Evolutionary conservation across 768 basidiomycete genomes (phyloP).

Genomic region (Suillus fuscotomentosus): DNA sequence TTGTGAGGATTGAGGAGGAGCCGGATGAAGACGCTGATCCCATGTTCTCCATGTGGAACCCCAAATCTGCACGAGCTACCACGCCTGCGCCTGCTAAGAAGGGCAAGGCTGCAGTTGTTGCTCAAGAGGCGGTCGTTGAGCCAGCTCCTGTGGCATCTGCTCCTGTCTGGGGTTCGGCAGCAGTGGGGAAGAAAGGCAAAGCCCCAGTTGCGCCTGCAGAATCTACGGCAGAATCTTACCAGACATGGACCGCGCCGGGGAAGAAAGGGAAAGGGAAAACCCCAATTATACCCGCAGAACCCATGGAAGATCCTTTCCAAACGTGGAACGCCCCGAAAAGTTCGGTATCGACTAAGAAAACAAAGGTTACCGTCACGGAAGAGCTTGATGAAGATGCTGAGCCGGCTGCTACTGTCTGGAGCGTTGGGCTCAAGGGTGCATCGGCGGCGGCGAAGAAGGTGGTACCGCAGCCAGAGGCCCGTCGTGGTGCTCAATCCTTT

Average conservation of each 20-base stretch:
- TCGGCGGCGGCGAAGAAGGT: conserved; percentile 13
- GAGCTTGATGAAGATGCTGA: conserved; percentile 19
- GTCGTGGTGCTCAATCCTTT: conserved; percentile 7
- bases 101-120: neutral
- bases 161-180: conserved; percentile 8
- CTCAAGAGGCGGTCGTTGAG: conserved; percentile 16
- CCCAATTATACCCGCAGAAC: neutral
- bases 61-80: neutral
- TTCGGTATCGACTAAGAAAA: neutral
- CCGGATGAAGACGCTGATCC: conserved; percentile 25
- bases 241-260: conserved; percentile 1
- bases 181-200: conserved; percentile 19
- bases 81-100: conserved; percentile 13
- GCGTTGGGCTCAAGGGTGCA: neutral
- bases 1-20: conserved; percentile 27
- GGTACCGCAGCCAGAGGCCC: conserved; percentile 9
- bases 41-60: neutral
- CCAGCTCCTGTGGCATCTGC: conserved; percentile 3
- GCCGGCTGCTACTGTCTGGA: conserved; percentile 13
- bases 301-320: neutral
- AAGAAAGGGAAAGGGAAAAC: conserved; percentile 21
- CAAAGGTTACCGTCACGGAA: conserved; percentile 10
- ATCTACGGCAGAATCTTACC: neutral
- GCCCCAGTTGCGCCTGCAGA: neutral
- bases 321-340: neutral